A percentile compares a stretch with the other conserved stretches of the same genome.
phyloP scores from a whole-genome alignment of 768 basidiomycete genomes.

The Agrocybe praecox region DNA sequence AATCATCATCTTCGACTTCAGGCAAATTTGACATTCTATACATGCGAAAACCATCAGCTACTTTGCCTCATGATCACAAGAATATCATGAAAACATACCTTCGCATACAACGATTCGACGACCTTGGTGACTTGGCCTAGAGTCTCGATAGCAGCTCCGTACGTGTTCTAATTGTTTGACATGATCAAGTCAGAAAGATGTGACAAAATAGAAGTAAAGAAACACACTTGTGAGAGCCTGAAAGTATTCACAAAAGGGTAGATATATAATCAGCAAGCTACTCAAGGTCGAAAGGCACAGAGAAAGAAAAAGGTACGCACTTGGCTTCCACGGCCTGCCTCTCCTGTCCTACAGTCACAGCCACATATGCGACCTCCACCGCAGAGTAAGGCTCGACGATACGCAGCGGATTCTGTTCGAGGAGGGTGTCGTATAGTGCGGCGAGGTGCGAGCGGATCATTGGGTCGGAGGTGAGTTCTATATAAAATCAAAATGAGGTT shows the following conservation, averaged over 20 bases:
- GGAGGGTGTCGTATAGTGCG: constrained; percentile 92
- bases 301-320: constrained; percentile 43
- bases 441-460: constrained; percentile 95
- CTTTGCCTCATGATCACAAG: too few species aligned
- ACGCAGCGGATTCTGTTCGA: constrained; percentile 93
- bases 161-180: constrained; percentile 64
- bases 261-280: neutral
- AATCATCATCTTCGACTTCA: neutral
- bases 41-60: neutral
- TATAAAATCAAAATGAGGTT: neutral
- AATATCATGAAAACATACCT: too few species aligned
- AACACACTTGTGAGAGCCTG: constrained; percentile 90
- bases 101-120: constrained; percentile 92
- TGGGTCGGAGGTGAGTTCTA: constrained; percentile 93
- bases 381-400: constrained; percentile 97
- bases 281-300: too few species aligned
- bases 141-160: constrained; percentile 87
- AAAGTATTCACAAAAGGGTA: too few species aligned
- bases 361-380: constrained; percentile 92
- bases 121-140: constrained; percentile 90
- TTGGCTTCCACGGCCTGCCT: too few species aligned
- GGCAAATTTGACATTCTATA: constrained; percentile 8
- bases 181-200: neutral
- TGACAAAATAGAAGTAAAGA: neutral
- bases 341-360: constrained; percentile 85